phyloP scores from a whole-genome alignment of 1,284 basidiomycete genomes.

The Kwoniella shivajii region DNA sequence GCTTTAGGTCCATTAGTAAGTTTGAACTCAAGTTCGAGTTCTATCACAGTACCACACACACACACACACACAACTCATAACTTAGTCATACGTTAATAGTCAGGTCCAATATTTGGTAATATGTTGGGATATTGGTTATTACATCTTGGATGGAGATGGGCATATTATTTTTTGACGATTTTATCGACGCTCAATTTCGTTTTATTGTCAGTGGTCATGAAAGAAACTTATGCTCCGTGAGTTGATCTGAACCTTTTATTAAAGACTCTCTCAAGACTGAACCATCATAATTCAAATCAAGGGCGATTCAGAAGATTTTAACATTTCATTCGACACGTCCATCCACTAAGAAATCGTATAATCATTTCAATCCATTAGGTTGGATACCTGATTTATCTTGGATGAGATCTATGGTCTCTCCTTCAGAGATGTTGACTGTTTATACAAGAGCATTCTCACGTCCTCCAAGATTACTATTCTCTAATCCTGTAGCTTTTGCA shows the following conservation, averaged over 20 bases:
- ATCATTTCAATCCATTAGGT: neutral
- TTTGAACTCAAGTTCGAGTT: too few relatives aligned
- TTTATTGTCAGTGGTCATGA: slow-evolving; percentile 35
- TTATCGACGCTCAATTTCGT: slow-evolving; percentile 41
- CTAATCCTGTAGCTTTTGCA: slow-evolving; percentile 54
- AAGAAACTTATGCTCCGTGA: slow-evolving; percentile 53
- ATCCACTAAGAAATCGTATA: slow-evolving; percentile 19
- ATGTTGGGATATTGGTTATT: slow-evolving; percentile 53
- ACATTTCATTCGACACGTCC: slow-evolving; percentile 32
- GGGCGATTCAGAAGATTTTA: slow-evolving; percentile 43
- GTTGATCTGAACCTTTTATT: slow-evolving; percentile 12
- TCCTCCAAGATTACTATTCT: slow-evolving; percentile 52
- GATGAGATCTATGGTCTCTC: slow-evolving; percentile 46
- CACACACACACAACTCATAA: neutral
- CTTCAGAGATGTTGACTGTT: slow-evolving; percentile 28
- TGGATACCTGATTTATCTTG: slow-evolving; percentile 33
- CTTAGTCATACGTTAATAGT: slow-evolving; percentile 10
- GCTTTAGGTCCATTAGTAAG: slow-evolving; percentile 50
- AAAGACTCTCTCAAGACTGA: neutral
- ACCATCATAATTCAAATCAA: slow-evolving; percentile 1
- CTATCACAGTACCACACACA: neutral
- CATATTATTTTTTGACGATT: slow-evolving; percentile 48
- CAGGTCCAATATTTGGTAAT: slow-evolving; percentile 47
- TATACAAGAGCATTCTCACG: slow-evolving; percentile 49
- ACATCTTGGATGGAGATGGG: slow-evolving; percentile 50